phyloP scores from a whole-genome alignment of 306 rosid genomes.

The Quercus variabilis region DNA sequence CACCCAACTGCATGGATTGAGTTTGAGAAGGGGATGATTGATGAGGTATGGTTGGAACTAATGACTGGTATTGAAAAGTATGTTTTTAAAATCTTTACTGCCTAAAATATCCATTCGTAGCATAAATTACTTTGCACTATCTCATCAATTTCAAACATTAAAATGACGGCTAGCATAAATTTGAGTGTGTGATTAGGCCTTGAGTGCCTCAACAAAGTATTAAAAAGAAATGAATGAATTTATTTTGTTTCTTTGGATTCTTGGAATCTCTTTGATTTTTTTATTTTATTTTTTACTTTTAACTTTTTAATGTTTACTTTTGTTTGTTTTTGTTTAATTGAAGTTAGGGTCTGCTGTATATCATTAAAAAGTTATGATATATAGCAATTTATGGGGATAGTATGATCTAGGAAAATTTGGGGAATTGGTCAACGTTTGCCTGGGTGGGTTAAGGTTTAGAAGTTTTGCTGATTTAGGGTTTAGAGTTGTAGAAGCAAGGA shows the following conservation, averaged over 20 bases:
- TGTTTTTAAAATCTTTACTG: neutral
- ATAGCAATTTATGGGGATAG: neutral
- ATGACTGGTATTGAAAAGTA: neutral
- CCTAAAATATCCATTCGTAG: neutral
- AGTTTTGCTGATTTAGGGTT: too few species aligned
- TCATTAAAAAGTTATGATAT: neutral
- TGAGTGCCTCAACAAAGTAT: neutral
- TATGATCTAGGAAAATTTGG: neutral
- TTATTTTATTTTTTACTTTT: neutral
- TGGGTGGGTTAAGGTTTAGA: too few species aligned
- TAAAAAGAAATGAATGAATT: neutral
- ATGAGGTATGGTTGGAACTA: conserved; percentile 61
- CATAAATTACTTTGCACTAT: neutral
- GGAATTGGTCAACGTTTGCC: too few species aligned
- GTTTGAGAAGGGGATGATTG: conserved; percentile 83
- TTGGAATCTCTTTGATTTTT: neutral
- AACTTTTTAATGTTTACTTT: neutral
- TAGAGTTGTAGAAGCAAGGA: too few species aligned
- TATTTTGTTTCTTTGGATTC: neutral
- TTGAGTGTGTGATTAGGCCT: neutral
- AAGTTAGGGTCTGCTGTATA: neutral
- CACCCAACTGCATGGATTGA: conserved; percentile 84
- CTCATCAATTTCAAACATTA: neutral
- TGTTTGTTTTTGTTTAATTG: neutral
- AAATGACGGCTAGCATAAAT: neutral